Evolutionary conservation across 768 basidiomycete genomes (phyloP), one percentile per base, ranked within the genome.

Genomic region (Leccinum truebloodii): DNA sequence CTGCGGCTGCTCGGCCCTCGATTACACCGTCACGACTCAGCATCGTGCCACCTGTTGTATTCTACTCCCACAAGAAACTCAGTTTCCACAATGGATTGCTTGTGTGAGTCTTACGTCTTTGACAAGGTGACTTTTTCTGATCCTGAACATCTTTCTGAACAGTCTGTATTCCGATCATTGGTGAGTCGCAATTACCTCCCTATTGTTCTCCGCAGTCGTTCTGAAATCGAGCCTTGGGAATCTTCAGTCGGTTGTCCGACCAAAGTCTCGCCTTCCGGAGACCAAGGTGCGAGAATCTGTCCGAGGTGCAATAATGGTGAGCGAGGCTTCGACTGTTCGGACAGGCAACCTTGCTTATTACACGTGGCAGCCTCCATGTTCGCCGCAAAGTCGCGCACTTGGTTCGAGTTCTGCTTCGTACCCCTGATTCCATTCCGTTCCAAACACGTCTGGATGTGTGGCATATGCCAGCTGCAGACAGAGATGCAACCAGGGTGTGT

Each of bases 401-500:
- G 89, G 90, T 88, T 92, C 69, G 87, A 90, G 72, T 69, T 92
- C 51, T 91, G 86, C 76, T 89, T 84, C 72, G 79, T 92, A 14
- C 90, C 87, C 24, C 73, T 92, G 58, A 72, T 92, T 48, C 90
- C 90, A 2, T 75, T 90, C 66, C 80, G 73, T 24, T 81, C 81
- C 52, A 82, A 81, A 57, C 83, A 82, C 57, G 74, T 92, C 54
- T 90, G 89, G 87, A 69, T 86, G 59, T 92, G 90, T 72, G 78
- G 78, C 24, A 89, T 87, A 60, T 92, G 90, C 68, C 84, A 86
- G 59, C 88, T 88, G 80, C 79, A 77, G 60, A 78, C 81, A 10
- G 79, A 80, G 3, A 76, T 80, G 66, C 80, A 81, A 65, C 71
- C 76, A 59, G 81, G 80, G 86, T 87, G 55, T 64, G 83, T 72